A percentile compares a stretch with the other conserved stretches of the same genome.
Evolutionary conservation across 257 asterid species (phyloP).

Genomic region (Lantana camara): DNA sequence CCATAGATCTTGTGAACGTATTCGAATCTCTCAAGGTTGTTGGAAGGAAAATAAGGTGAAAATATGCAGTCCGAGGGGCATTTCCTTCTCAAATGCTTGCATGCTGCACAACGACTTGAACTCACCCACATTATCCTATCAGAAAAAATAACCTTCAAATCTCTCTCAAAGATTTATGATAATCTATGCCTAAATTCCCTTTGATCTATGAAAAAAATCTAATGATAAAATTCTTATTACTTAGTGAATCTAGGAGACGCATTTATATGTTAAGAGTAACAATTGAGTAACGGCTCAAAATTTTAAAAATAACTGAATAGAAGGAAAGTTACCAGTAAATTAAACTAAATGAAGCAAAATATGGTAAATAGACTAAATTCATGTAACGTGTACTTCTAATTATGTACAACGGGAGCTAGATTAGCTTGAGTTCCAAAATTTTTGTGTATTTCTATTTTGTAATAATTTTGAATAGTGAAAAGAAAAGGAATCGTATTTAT

Average conservation of each 20-base stretch:
- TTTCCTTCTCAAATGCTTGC: conserved; percentile 70
- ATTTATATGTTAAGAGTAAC: neutral
- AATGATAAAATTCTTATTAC: conserved; percentile 6
- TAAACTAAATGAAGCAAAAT: neutral
- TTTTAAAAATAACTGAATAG: too few relatives aligned
- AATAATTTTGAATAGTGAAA: too few relatives aligned
- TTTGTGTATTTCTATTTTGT: neutral
- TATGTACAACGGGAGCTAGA: too few relatives aligned
- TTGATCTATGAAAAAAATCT: conserved; percentile 1
- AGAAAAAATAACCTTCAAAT: too few relatives aligned
- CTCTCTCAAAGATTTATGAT: neutral
- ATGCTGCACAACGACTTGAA: conserved; percentile 75
- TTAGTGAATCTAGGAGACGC: too few relatives aligned
- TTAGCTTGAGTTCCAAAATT: neutral
- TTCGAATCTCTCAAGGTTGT: conserved; percentile 57
- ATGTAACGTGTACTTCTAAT: neutral
- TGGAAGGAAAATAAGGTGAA: conserved; percentile 71
- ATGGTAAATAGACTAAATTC: conserved; percentile 15
- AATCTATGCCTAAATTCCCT: conserved; percentile 22
- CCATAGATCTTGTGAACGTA: conserved; percentile 71
- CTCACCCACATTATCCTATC: too few relatives aligned
- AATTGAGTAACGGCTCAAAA: conserved; percentile 28
- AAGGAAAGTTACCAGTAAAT: conserved; percentile 21
- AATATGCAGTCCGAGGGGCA: conserved; percentile 73
- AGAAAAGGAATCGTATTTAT: conserved; percentile 14